Evolutionary conservation across 768 basidiomycete genomes (phyloP), one percentile per base, ranked within the genome.

Genomic region (Lentinula raphanica): DNA sequence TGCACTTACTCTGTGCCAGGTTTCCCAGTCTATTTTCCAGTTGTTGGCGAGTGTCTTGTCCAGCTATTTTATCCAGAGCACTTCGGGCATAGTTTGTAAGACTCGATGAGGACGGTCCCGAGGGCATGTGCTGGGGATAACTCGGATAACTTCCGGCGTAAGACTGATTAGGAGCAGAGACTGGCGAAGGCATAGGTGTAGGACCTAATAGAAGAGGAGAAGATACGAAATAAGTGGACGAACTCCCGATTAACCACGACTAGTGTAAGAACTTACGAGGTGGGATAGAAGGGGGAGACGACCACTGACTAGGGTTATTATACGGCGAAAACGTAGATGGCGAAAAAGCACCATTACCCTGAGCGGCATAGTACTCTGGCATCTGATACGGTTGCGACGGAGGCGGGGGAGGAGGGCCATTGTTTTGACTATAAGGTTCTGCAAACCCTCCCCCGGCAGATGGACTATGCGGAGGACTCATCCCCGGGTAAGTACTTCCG

Each of bases 31-130:
- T 69, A 44, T 70, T 74, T 61, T 84, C 82, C 40, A 86, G 59
- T 63, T 81, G 82, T 32, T 69, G 67, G 39, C 79, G 69, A 42
- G 76, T 78, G 56, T 76, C 77, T 62, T 72, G 74, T 3, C 85
- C 84, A 17, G 82, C 81, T 29, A 85, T 68, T 58, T 75, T 80
- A 65, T 85, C 84, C 19, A 87, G 74, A n/a, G 77, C 74, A 59
- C 68, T 75, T 62, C 77, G 63, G 40, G 83, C 84, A 62, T 71
- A 71, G 28, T 70, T 76, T 31, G 78, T 60, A 8, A 79, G 68
- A 51, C 66, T 66, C 27, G 69, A 61, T 42, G 61, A 56, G 49
- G 66, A 59, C 59, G 68, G 74, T 65, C 23, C 67, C 54, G 42
- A 44, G 4, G 72, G 57, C 54, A 59, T 62, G 39, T 65, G 68